Evolutionary conservation across 768 basidiomycete species (phyloP).

Genomic region (Termitomyces eurrhizus): DNA sequence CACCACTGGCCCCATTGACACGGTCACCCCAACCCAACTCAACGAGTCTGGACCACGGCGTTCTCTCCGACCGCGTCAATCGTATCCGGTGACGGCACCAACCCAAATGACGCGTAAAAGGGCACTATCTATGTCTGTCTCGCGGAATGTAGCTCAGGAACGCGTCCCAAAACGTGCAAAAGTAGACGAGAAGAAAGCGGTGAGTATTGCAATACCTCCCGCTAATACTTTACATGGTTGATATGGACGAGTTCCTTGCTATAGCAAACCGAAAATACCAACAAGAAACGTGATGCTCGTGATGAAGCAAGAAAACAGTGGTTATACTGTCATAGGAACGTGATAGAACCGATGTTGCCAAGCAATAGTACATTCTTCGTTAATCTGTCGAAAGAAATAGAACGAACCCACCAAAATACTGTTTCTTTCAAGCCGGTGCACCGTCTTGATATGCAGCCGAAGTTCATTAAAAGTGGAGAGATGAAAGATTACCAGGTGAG

Average conservation of each 20-base stretch:
- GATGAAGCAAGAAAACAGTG: conserved; percentile 43
- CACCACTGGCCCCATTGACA: background rate
- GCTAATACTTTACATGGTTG: background rate
- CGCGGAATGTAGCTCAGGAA: conserved; percentile 16
- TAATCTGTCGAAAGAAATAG: conserved; percentile 27
- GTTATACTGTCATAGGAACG: conserved; percentile 37
- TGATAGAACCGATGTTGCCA: conserved; percentile 48
- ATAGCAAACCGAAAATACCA: conserved; percentile 38
- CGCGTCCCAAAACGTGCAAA: conserved; percentile 25
- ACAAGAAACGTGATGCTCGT: conserved; percentile 30
- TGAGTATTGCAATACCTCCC: conserved; percentile 14
- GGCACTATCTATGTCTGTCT: conserved; percentile 12
- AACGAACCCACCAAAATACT: conserved; percentile 8
- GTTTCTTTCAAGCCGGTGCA: conserved; percentile 32
- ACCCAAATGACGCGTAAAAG: conserved; percentile 15
- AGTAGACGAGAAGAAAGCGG: conserved; percentile 36
- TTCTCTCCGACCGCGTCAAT: conserved; percentile 15
- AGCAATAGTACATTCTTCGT: conserved; percentile 33
- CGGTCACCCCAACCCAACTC: background rate
- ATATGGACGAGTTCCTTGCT: background rate
- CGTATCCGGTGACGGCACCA: background rate
- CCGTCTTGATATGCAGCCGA: conserved; percentile 43
- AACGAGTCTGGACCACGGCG: conserved; percentile 5
- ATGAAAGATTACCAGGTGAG: conserved; percentile 73
- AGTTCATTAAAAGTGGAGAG: conserved; percentile 46